Evolutionary conservation across 2,329 filamentous ascomycete genomes (phyloP).

Genomic region (Cercospora sp.): DNA sequence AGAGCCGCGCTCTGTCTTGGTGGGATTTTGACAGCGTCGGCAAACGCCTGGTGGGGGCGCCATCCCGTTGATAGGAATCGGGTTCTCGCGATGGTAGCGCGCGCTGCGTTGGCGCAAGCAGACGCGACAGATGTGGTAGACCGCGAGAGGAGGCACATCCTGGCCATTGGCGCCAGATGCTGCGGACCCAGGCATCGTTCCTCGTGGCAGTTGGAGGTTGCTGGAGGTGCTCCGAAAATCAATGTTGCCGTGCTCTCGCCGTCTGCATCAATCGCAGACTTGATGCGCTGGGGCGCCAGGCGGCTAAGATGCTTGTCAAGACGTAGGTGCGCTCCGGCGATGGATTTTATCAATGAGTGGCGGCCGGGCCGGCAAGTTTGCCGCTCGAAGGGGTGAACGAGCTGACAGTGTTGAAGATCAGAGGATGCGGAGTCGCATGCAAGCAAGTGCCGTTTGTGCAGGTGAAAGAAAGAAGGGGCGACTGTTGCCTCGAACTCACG

Average conservation of each 20-base stretch:
- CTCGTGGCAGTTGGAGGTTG: background rate
- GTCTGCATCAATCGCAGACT: background rate
- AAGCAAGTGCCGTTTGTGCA: background rate
- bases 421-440: background rate
- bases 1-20: conserved; percentile 27
- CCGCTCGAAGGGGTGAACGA: background rate
- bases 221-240: background rate
- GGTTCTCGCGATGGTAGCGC: conserved; percentile 39
- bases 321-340: background rate
- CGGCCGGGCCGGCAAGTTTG: background rate
- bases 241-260: background rate
- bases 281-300: background rate
- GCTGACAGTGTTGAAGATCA: background rate
- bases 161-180: conserved; percentile 3
- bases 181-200: background rate
- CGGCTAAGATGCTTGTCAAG: background rate
- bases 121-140: conserved; percentile 40
- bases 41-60: conserved; percentile 38
- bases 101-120: conserved; percentile 38
- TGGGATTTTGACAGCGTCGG: conserved; percentile 35
- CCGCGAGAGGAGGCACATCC: conserved; percentile 32
- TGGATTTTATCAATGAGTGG: background rate
- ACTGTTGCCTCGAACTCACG: background rate
- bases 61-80: conserved; percentile 35
- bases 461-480: background rate